Evolutionary conservation across 192 early-diverging fungal species (phyloP).

Genomic region (Mortierella alpina): DNA sequence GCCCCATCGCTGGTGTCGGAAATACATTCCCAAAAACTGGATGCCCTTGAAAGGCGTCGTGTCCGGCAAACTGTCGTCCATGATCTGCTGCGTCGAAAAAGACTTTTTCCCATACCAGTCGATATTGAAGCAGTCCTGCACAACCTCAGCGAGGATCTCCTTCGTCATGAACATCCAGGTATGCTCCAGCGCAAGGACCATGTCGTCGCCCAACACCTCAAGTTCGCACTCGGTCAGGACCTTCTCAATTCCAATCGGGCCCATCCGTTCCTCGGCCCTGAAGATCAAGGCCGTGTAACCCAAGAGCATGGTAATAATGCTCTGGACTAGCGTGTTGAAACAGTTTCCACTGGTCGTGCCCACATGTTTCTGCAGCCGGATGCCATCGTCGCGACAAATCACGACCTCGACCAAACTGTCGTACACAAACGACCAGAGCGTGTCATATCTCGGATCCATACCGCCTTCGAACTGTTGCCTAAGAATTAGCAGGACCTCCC

Average conservation of each 20-base stretch:
- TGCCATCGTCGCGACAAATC: slow-evolving; percentile 47
- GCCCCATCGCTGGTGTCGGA: slow-evolving; percentile 32
- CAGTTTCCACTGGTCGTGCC: slow-evolving; percentile 50
- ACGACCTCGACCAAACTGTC: slow-evolving; percentile 33
- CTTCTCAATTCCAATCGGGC: slow-evolving; percentile 11
- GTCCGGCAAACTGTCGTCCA: slow-evolving; percentile 14
- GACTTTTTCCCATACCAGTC: slow-evolving; percentile 49
- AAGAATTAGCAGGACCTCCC: slow-evolving; percentile 30
- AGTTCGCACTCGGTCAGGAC: slow-evolving; percentile 26
- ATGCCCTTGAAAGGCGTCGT: slow-evolving; percentile 17
- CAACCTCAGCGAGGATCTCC: slow-evolving; percentile 18
- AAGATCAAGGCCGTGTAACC: slow-evolving; percentile 40
- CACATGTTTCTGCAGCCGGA: slow-evolving; percentile 43
- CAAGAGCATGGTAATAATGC: slow-evolving; percentile 37
- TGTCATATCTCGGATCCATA: slow-evolving; percentile 26
- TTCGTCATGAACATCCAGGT: slow-evolving; percentile 26
- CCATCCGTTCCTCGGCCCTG: slow-evolving; percentile 12
- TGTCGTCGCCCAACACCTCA: slow-evolving; percentile 43
- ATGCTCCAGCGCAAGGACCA: slow-evolving; percentile 40
- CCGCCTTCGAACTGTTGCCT: slow-evolving; percentile 31
- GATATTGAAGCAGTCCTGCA: slow-evolving; percentile 34
- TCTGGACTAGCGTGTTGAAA: slow-evolving; percentile 47
- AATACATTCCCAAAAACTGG: slow-evolving; percentile 40
- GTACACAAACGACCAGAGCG: slow-evolving; percentile 35
- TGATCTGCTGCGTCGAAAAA: slow-evolving; percentile 25